Conservation (phyloP, 2,329 filamentous ascomycete genomes). For the Hypoxylon sp. region DNA sequence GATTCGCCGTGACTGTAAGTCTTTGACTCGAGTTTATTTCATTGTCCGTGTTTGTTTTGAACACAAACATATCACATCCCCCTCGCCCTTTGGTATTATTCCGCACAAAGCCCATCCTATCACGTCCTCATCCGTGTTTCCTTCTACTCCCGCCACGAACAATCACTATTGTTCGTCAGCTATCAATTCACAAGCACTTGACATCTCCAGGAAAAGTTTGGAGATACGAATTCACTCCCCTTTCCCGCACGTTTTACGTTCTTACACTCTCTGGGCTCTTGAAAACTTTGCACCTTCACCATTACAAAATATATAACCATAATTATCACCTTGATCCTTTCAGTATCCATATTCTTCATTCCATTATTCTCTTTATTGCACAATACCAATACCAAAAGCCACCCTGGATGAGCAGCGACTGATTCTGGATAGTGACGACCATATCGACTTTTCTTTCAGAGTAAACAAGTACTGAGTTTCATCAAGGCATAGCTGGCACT, state of each 20-base stretch:
- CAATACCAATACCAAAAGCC: background rate
- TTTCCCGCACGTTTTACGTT: conserved; percentile 4
- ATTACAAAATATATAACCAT: conserved; percentile 29
- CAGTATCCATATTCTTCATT: conserved; percentile 12
- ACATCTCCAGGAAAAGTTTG: conserved; percentile 25
- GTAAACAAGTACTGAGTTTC: conserved; percentile 38
- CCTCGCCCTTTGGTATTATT: conserved; percentile 9
- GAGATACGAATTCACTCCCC: conserved; percentile 4
- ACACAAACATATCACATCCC: conserved; percentile 29
- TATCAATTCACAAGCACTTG: conserved; percentile 24
- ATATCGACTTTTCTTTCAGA: conserved; percentile 41
- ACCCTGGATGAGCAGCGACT: conserved; percentile 31
- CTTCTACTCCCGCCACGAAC: conserved; percentile 42
- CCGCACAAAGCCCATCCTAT: conserved; percentile 28
- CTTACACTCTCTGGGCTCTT: conserved; percentile 2
- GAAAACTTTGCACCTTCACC: conserved; percentile 1
- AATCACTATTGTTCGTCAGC: conserved; percentile 46
- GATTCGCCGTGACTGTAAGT: conserved; percentile 35
- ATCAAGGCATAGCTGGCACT: conserved; percentile 52
- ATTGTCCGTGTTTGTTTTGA: conserved; percentile 34
- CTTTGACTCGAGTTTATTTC: conserved; percentile 27
- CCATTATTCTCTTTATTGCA: conserved; percentile 10
- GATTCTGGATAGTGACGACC: conserved; percentile 35
- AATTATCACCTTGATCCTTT: conserved; percentile 7
- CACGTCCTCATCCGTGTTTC: conserved; percentile 30